Evolutionary conservation across 2,329 filamentous ascomycete genomes (phyloP), one percentile per base, ranked within the genome.

Genomic region (Fusarium torreyae): DNA sequence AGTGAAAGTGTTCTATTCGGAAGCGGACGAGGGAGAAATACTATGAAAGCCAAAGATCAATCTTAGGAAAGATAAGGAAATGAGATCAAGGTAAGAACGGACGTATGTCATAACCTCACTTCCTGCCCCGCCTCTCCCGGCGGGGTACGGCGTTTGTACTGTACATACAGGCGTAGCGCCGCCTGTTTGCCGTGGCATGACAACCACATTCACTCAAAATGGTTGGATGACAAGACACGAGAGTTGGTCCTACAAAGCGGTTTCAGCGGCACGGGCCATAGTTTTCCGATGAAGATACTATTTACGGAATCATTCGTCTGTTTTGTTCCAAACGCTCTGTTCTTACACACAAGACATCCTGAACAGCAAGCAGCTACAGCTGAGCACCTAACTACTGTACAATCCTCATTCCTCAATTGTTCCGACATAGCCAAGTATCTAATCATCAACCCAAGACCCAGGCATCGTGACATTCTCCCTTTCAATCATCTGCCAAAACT

Each of bases 401-500:
- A 24, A 24, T 5, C 22, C 22, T 6, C 22, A 24, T 24, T 24
- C 22, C 22, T 24, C 22, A 24, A 24, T 24, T 24, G 22, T 24
- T 24, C 22, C 7, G 3, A 24, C n/a, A 13, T 39, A 15, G 4
- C n/a, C 22, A 39, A 39, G 24, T 55, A 33, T 55, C 46, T 45
- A 63, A 46, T 9, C 49, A 2, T 76, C 75, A 15, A 74, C 38
- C 76, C 76, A 77, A 1, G 66, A 63, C 1, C 76, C 75, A 18
- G 74, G 76, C 72, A 77, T 76, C 1, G 17, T 8, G 0, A 10
- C 2, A 3, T 17, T 15, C 6, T 65, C 48, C 3, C 42, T 52
- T 11, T 75, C 72, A 3, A 76, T 9, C 43, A 57, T 6, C 10
- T 34, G 3, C 76, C 76, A 77, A 10, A 78, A 77, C 15, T 78